Percentiles rank a stretch among this genome's conserved stretches.
These are phyloP conservation scores for Chamaecrista fasciculata DNA, from an alignment of 306 rosid genomes.

Conservation along the genomic window DNA sequence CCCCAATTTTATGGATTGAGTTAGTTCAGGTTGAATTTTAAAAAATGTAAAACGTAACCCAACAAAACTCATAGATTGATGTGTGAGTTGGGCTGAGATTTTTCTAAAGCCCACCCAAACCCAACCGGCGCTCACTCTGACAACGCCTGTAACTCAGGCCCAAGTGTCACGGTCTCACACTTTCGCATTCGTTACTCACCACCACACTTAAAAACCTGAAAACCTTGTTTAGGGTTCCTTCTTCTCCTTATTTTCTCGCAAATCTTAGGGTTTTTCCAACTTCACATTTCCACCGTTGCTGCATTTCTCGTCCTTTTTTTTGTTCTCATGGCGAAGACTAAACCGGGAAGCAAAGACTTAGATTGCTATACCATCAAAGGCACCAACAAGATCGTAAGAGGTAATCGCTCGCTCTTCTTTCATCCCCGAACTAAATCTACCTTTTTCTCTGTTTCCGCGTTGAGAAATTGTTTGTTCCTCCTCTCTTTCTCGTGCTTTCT, in stretches of 20 bases:
- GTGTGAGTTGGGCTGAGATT: too few relatives aligned
- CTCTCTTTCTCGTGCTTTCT: neutral
- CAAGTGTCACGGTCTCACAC: conserved; percentile 30
- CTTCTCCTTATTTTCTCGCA: neutral
- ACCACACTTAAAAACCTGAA: conserved; percentile 1
- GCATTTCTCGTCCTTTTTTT: conserved; percentile 3
- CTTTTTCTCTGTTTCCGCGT: neutral
- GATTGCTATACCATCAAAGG: conserved; percentile 73
- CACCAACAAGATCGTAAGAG: conserved; percentile 72
- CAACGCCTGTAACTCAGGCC: conserved; percentile 31
- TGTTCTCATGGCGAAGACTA: conserved; percentile 71
- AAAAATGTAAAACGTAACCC: too few relatives aligned
- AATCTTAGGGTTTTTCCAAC: conserved; percentile 28
- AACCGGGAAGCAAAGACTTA: conserved; percentile 58
- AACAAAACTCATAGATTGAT: too few relatives aligned
- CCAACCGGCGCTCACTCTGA: too few relatives aligned
- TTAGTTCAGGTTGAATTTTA: too few relatives aligned
- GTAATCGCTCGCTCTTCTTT: conserved; percentile 28
- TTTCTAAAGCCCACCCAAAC: too few relatives aligned
- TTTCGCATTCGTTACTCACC: neutral
- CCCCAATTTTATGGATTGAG: too few relatives aligned
- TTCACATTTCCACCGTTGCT: conserved; percentile 1
- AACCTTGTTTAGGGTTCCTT: conserved; percentile 34
- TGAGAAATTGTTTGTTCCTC: conserved; percentile 18
- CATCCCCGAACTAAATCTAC: neutral